Base-by-base conservation (phyloP, 2,329 filamentous ascomycete genomes). In the Colletotrichum sp. region DNA sequence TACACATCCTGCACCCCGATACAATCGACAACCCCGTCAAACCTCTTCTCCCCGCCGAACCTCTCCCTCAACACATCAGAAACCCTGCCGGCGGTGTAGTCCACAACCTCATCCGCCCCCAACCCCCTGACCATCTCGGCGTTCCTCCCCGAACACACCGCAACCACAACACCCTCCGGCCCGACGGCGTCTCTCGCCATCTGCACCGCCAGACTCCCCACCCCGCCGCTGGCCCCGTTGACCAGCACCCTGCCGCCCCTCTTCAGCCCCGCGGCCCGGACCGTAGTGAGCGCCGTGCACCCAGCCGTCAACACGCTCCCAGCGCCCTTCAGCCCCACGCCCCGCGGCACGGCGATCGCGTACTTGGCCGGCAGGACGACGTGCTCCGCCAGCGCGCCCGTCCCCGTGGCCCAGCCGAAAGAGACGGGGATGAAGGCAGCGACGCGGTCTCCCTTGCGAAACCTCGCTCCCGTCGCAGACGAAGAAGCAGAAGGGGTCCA, bases 171-270 rank as follows among this genome's bases (percentile, higher is more conserved):
- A 4, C 87, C 88, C 1, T 82, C 80, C 67, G 82, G 76, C 55
- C 86, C 83, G 76, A 88, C 83, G 78, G 81, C 76, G n/a, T 78
- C 80, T 16, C 82, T 82, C 60, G 79, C 82, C 82, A 88, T 84
- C 80, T 90, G 89, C 62, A 89, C 80, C 2, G 85, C 81, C 66
- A 89, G 78, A 25, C 84, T 84, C 15, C 89, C 89, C 8, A 90
- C 86, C 15, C 88, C 88, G 1, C 89, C 88, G 77, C 88, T 89
- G 25, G 87, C 89, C 5, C 87, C 89, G 76, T 89, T 88, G 6
- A 90, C 81, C 62, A 90, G 78, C 43, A 89, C 86, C 4, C 84
- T 80, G 48, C 85, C 81, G 0, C 87, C 85, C 30, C 78, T 77
- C 78, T 84, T 81, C 74, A 84, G 81, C 3, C 81, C 83, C 4